Percentiles rank a stretch among this genome's conserved stretches.
These are phyloP conservation scores for Fusarium verticillioides DNA, from an alignment of 2,329 filamentous ascomycete species.

Conservation along the genomic window DNA sequence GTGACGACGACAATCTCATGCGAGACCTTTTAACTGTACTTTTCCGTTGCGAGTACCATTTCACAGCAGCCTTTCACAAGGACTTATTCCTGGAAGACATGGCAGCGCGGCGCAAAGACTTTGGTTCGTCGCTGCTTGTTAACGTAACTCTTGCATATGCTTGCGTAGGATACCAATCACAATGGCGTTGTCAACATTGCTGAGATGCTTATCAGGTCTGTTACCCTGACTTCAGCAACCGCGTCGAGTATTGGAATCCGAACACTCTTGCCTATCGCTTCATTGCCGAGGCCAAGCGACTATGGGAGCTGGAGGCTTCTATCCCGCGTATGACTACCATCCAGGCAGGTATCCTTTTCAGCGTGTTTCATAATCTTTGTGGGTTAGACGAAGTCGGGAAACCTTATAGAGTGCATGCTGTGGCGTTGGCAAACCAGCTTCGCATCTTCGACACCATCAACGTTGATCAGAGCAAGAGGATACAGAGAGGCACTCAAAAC, in stretches of 20 bases:
- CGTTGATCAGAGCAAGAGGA: slow-evolving; percentile 27
- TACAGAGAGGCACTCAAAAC: slow-evolving; percentile 36
- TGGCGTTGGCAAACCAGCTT: slow-evolving; percentile 49
- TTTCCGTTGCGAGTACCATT: slow-evolving; percentile 52
- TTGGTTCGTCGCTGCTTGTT: slow-evolving; percentile 55
- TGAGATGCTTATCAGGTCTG: slow-evolving; percentile 42
- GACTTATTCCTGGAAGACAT: slow-evolving; percentile 55
- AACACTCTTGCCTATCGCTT: slow-evolving; percentile 50
- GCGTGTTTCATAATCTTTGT: slow-evolving; percentile 47
- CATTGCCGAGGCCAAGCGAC: slow-evolving; percentile 51
- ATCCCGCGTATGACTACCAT: slow-evolving; percentile 49
- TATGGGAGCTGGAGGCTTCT: slow-evolving; percentile 51
- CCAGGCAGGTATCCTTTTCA: slow-evolving; percentile 51
- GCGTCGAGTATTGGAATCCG: slow-evolving; percentile 52
- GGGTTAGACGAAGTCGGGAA: slow-evolving; percentile 53
- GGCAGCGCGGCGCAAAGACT: slow-evolving; percentile 43
- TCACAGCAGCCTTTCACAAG: slow-evolving; percentile 52
- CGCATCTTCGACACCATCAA: slow-evolving; percentile 43
- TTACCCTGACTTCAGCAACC: slow-evolving; percentile 40
- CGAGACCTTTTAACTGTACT: slow-evolving; percentile 44
- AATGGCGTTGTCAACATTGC: fast-evolving
- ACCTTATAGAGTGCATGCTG: slow-evolving; percentile 47
- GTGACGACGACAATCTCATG: slow-evolving; percentile 50
- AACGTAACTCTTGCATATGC: slow-evolving; percentile 52
- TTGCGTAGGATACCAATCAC: slow-evolving; percentile 45